Evolutionary conservation across 106 monocot species (phyloP).

Genomic region (Acorus gramineus): DNA sequence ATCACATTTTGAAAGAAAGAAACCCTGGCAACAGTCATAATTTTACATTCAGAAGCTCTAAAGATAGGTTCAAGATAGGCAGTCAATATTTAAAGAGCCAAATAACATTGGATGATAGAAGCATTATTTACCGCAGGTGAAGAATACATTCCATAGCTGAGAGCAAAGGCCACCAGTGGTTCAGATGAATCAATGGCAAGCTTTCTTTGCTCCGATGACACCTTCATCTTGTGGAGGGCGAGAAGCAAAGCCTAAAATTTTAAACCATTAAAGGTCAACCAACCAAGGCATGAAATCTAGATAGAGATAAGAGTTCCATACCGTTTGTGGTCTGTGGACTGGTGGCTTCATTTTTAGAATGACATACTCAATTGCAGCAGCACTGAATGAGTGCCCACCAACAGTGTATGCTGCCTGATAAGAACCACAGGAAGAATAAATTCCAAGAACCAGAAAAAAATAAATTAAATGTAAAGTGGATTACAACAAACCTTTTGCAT

Average conservation of each 20-base stretch:
- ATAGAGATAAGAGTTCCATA: slow-evolving; percentile 10
- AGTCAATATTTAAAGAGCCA: too few species aligned
- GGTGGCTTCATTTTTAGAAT: slow-evolving; percentile 76
- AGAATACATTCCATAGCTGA: slow-evolving; percentile 80
- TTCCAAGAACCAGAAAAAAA: neutral
- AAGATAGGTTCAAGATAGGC: too few species aligned
- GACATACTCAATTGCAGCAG: slow-evolving; percentile 74
- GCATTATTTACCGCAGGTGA: slow-evolving; percentile 60
- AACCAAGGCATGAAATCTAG: neutral
- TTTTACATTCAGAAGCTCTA: too few species aligned
- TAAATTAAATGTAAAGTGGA: neutral
- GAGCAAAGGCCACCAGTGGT: slow-evolving; percentile 64
- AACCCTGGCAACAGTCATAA: too few species aligned
- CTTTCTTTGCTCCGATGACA: slow-evolving; percentile 66
- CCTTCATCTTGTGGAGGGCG: slow-evolving; percentile 69
- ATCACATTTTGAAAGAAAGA: too few species aligned
- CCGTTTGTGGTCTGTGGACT: slow-evolving; percentile 63
- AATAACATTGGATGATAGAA: too few species aligned
- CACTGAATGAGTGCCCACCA: slow-evolving; percentile 73
- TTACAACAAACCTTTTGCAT: slow-evolving; percentile 74
- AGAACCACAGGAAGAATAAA: neutral
- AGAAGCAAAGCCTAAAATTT: slow-evolving; percentile 54
- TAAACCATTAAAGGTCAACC: too few species aligned
- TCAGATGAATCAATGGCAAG: slow-evolving; percentile 39
- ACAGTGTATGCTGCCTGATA: slow-evolving; percentile 80